Percentiles rank a stretch among this genome's conserved stretches.
Evolutionary conservation across 2,329 filamentous ascomycete genomes (phyloP).

Genomic region (Monilinia laxa): DNA sequence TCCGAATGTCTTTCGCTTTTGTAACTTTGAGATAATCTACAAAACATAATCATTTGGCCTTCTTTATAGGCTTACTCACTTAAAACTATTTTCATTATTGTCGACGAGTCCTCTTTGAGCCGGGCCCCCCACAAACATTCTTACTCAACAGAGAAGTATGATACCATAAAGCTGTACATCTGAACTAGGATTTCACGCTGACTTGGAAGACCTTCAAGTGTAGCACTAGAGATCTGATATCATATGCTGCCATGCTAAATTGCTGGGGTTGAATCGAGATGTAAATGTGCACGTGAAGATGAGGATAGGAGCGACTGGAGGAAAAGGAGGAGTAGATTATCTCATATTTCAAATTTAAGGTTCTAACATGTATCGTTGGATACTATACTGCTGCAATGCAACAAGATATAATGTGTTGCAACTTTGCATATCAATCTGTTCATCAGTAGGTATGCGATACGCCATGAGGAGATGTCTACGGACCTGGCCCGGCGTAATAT

Average conservation of each 20-base stretch:
- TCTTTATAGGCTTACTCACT: background rate
- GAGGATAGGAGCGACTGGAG: background rate
- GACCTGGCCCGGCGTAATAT: conserved; percentile 6
- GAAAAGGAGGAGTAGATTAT: background rate
- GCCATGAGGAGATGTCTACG: background rate
- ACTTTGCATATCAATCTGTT: no score
- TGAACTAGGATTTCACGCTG: background rate
- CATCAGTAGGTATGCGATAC: background rate
- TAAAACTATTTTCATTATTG: background rate
- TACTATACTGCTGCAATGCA: background rate
- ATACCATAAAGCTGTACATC: background rate
- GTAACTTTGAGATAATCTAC: background rate
- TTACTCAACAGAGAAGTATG: background rate
- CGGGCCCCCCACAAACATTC: background rate
- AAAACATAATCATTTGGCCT: background rate
- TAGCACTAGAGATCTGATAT: background rate
- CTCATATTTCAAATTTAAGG: background rate
- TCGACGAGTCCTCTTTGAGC: background rate
- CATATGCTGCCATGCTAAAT: background rate
- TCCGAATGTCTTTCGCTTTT: background rate
- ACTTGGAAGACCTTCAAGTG: background rate
- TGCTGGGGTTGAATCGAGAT: background rate
- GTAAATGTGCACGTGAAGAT: background rate
- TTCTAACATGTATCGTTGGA: background rate
- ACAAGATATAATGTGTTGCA: background rate